Percentiles rank a stretch among this genome's conserved stretches.
phyloP scores from a whole-genome alignment of 2,329 filamentous ascomycete genomes.

The Blastomyces parvus region DNA sequence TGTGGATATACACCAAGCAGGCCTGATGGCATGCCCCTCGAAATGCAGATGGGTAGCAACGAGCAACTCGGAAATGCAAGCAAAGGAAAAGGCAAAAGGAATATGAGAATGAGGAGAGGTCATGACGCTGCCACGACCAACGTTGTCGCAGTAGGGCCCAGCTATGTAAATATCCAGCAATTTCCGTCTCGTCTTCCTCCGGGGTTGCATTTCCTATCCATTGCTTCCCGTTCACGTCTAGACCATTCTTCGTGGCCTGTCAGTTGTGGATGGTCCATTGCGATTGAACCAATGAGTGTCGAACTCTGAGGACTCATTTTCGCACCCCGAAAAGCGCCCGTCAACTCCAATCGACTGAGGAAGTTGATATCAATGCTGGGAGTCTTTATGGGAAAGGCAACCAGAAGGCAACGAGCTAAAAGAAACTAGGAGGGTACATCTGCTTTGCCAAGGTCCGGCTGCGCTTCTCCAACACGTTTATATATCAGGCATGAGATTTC shows the following conservation, averaged over 20 bases:
- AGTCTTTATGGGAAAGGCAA: conserved; percentile 3
- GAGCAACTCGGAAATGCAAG: background rate
- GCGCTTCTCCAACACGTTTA: background rate
- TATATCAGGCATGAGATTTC: conserved; percentile 3
- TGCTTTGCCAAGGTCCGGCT: conserved; percentile 1
- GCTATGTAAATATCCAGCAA: background rate
- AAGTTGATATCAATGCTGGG: background rate
- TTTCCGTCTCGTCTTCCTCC: background rate
- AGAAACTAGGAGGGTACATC: background rate
- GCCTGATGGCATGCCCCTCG: background rate
- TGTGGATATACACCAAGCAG: background rate
- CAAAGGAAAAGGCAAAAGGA: background rate
- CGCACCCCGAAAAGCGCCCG: background rate
- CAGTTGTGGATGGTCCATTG: background rate
- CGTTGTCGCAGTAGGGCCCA: background rate
- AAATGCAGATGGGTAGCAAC: background rate
- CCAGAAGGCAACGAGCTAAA: conserved; percentile 9
- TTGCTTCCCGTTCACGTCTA: background rate
- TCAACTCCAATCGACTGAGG: background rate
- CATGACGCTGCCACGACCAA: background rate
- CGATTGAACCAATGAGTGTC: background rate
- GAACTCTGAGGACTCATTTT: background rate
- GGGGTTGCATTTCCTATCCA: background rate
- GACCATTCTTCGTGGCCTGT: background rate
- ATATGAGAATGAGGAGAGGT: background rate